A percentile compares a stretch with the other conserved stretches of the same genome.
These are phyloP conservation scores for Eimeria praecox DNA, from an alignment of 169 alveolate species.

Conservation along the genomic window DNA sequence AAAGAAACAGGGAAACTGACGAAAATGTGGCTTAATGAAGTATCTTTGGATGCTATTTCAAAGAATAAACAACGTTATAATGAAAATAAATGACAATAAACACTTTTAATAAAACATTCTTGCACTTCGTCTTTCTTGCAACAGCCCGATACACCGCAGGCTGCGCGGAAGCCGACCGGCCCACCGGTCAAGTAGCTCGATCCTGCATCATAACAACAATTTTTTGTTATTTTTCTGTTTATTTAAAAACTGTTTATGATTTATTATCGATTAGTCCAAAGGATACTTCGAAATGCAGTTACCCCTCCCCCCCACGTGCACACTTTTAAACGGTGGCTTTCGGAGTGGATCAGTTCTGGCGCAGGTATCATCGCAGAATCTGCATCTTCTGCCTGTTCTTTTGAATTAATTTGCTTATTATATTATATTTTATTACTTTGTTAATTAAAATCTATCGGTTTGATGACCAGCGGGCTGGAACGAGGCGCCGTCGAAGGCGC, in stretches of 20 bases:
- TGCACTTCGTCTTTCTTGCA: neutral
- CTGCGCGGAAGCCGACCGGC: constrained; percentile 5
- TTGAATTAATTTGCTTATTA: too few relatives aligned
- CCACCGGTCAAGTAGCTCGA: neutral
- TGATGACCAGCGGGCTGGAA: too few relatives aligned
- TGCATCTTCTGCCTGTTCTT: too few relatives aligned
- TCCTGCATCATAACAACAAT: neutral
- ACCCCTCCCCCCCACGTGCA: too few relatives aligned
- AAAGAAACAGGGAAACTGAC: neutral
- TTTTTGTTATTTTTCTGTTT: neutral
- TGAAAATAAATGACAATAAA: neutral
- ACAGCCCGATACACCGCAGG: neutral
- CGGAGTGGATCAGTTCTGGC: too few relatives aligned
- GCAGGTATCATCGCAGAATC: too few relatives aligned
- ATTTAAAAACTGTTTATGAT: neutral
- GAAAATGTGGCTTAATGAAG: neutral
- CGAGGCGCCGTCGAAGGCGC: too few relatives aligned
- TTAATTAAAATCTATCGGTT: too few relatives aligned
- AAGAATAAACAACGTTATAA: neutral
- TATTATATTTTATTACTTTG: too few relatives aligned
- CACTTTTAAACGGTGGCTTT: too few relatives aligned
- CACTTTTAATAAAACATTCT: neutral
- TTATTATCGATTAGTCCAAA: too few relatives aligned
- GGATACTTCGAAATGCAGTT: too few relatives aligned
- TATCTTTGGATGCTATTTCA: neutral